Evolutionary conservation across 495 filamentous ascomycete genomes (phyloP).

Genomic region (Parachaetomium inaequale): DNA sequence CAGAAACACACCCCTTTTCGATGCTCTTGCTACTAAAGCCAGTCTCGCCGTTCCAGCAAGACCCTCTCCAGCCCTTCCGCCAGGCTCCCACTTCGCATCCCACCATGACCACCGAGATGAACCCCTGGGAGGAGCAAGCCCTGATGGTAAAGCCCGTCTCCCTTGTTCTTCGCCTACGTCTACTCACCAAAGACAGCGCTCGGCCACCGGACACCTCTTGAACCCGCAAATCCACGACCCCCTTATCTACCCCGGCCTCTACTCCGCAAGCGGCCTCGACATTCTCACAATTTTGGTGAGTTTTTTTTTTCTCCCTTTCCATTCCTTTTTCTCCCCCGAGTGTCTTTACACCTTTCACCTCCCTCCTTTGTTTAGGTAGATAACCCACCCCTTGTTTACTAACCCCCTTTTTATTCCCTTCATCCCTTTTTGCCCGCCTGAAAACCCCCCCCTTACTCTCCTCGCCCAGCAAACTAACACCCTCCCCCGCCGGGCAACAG

Average conservation of each 20-base stretch:
- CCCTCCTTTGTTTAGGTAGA: background rate
- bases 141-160: constrained; percentile 17
- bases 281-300: constrained; percentile 49
- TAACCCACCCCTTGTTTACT: background rate
- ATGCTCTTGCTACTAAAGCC: background rate
- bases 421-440: background rate
- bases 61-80: background rate
- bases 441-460: background rate
- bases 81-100: background rate
- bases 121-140: constrained; percentile 29
- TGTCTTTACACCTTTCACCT: background rate
- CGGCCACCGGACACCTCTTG: background rate
- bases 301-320: background rate
- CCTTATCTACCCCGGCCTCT: constrained; percentile 48
- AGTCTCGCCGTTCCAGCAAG: background rate
- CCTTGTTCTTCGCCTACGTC: background rate
- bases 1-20: background rate
- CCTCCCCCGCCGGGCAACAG: constrained; percentile 26
- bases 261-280: constrained; percentile 45
- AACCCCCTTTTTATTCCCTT: background rate
- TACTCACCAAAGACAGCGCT: background rate
- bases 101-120: constrained; percentile 17
- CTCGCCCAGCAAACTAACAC: background rate
- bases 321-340: background rate
- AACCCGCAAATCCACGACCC: constrained; percentile 27